Evolutionary conservation across 73 alveolate species (phyloP), one percentile per base, ranked within the genome.

Genomic region (Uronychia binucleata): DNA sequence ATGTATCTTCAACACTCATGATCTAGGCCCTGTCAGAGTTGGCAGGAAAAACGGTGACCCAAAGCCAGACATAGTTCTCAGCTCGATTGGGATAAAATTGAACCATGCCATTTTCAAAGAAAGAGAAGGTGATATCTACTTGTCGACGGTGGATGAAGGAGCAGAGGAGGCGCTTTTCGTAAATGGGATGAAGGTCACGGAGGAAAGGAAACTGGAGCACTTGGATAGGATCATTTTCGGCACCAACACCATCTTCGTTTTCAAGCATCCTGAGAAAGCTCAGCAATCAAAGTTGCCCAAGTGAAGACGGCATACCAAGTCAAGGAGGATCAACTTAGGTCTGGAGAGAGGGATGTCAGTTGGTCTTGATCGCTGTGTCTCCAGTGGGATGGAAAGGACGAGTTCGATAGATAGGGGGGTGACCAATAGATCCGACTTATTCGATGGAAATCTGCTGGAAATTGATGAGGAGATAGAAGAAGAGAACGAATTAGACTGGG

Each of bases 21-120:
- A 58, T n/a, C 35, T 31, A 8, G 59, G 34, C 46, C 98, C 97
- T 28, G 90, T 97, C 30, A 92, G 94, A 79, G 98, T 96, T 0
- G 99, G 99, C 27, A 91, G 99, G 82, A 92, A 94, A 75, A 91
- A 92, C 74, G 98, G 98, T n/a, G 89, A 88, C 67, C 99, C 99
- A 0, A 77, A 94, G 8, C 99, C 99, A 35, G 88, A 94, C 46
- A 95, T 97, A 60, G 88, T 93, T 27, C 87, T 97, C 46, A 94
- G 95, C 59, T 98, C 97, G 8, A 94, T 97, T 79, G 99, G 99
- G 14, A 95, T 97, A 0, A 59, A 88, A 80, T 94, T 89, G 26
- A 97, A 96, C 82, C 99, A 97, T 91, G 92, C 93, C 11, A 93
- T 86, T 31, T 85, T 92, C 84, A 80, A 80, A 33, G 86, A 76